Percentiles rank a stretch among this genome's conserved stretches.
Conservation (phyloP, 192 early-diverging fungal species). For the Rhizoclosmatium globosum region DNA sequence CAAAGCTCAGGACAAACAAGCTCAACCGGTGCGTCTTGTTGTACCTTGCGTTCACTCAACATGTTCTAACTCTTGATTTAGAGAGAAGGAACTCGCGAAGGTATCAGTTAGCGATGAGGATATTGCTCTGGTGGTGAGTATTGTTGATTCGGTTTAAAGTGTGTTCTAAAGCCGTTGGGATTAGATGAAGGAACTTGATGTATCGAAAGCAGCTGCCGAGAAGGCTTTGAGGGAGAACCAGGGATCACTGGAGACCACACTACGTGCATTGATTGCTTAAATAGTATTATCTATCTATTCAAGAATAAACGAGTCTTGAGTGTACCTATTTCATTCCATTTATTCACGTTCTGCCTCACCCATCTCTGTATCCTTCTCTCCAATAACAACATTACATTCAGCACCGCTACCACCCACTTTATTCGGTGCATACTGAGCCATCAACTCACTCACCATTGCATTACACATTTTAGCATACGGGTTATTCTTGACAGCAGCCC, state of each 20-base stretch:
- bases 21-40: background rate
- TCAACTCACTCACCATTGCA: conserved; percentile 63
- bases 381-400: too few species aligned
- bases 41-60: too few species aligned
- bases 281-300: background rate
- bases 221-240: conserved; percentile 27
- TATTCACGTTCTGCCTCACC: too few species aligned
- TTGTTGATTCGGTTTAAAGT: too few species aligned
- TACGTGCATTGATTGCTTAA: conserved; percentile 26
- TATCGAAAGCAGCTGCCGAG: conserved; percentile 26
- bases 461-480: conserved; percentile 78
- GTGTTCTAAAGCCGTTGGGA: too few species aligned
- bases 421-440: conserved; percentile 38
- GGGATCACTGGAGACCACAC: conserved; percentile 8
- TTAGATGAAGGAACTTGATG: conserved; percentile 32
- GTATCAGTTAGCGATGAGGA: conserved; percentile 10
- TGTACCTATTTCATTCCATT: too few species aligned
- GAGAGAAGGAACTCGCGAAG: conserved; percentile 28
- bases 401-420: background rate
- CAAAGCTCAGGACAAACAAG: background rate
- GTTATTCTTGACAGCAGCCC: conserved; percentile 66
- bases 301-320: background rate
- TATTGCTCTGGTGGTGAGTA: conserved; percentile 22
- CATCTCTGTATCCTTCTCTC: too few species aligned
- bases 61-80: background rate